Base-by-base conservation (phyloP, 2,329 filamentous ascomycete species). In the Aspergillus calidoustus region DNA sequence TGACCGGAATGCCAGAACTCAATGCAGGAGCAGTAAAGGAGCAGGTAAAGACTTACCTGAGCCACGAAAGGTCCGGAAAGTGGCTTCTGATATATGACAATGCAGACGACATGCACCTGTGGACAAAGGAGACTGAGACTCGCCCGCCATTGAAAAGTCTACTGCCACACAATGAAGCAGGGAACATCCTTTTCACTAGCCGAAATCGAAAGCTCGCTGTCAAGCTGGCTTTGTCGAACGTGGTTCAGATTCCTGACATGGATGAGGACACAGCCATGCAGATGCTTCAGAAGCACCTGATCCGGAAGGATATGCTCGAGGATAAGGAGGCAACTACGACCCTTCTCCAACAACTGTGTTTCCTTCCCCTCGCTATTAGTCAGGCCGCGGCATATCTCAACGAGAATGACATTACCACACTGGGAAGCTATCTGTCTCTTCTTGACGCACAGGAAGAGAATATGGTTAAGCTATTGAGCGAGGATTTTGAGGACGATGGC, bases 141-240 rank as follows among this genome's bases (percentile, higher is more conserved):
- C 13, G 4, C 34, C 34, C 34, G 1, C 34, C 31, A 17, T 51
- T 68, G 6, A 55, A 43, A 25, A 19, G 60, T 5, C 60, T 59
- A 46, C 52, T 71, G 7, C 68, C 69, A 15, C 49, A 61, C 11
- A 70, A 52, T 34, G 54, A 66, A n/a, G 57, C 69, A 38, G 68
- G 65, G 25, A 43, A 7, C 34, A 66, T 76, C 44, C 59, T 76
- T 0, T 65, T 76, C 44, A 76, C 72, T 0, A 69, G 66, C 3
- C 61, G 71, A 4, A 71, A 65, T 17, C 62, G 60, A 28, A 52
- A 68, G 44, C 50, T 65, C 1, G 64, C 65, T 1, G 51, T 61
- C 5, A 62, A 68, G 34, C 59, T 74, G 7, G 53, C 48, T 19
- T 54, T 47, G 11, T 41, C 54, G 15, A n/a, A 50, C 28, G 41